A percentile compares a stretch with the other conserved stretches of the same genome.
Conservation (phyloP, 176 grass and related monocot genomes). For the Bonia amplexicaulis region DNA sequence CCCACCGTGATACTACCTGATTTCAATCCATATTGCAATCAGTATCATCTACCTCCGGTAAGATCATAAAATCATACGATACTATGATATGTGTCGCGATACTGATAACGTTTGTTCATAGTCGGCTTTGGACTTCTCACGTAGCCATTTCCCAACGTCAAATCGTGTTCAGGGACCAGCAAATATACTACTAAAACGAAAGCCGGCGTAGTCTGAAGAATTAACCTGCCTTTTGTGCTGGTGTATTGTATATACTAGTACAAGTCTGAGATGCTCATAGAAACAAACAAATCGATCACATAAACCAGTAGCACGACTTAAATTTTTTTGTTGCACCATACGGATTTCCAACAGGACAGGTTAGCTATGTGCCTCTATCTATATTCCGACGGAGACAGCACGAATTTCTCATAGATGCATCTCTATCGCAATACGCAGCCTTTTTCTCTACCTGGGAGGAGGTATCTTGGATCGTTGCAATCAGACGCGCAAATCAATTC, state of each 20-base stretch:
- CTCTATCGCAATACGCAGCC: slow-evolving; percentile 13
- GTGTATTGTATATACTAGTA: neutral
- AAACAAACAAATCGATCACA: neutral
- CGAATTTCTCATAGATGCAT: slow-evolving; percentile 8
- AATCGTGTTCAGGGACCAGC: neutral
- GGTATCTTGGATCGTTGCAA: neutral
- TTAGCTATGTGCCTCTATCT: neutral
- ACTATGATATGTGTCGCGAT: no score
- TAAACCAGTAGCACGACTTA: neutral
- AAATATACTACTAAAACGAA: neutral
- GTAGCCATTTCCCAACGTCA: neutral
- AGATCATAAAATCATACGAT: no score
- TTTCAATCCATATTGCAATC: no score
- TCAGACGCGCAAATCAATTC: slow-evolving; percentile 13
- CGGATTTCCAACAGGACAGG: neutral
- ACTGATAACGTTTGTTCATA: neutral
- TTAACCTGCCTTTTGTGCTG: neutral
- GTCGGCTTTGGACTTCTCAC: neutral
- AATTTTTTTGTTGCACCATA: neutral
- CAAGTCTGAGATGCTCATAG: neutral
- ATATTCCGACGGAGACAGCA: neutral
- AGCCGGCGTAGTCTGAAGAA: neutral
- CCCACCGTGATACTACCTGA: no score
- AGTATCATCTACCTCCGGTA: no score
- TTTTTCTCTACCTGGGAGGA: slow-evolving; percentile 13